Evolutionary conservation across 345 rosid genomes (phyloP).

Genomic region (Lepidium aucheri): DNA sequence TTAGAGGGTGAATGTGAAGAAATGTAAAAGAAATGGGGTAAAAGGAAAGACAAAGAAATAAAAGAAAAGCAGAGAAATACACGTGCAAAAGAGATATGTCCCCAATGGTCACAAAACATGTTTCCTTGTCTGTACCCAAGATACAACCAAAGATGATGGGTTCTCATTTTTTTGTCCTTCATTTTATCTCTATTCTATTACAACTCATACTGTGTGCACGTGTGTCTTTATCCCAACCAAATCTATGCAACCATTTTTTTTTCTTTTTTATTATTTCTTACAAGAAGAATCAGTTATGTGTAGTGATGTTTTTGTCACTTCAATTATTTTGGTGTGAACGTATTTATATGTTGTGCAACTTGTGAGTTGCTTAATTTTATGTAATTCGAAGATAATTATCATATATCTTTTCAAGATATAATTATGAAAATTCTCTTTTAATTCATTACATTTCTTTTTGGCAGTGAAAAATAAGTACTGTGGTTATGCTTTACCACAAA

Average conservation of each 20-base stretch:
- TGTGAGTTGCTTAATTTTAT: not conserved
- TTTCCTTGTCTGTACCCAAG: constrained; percentile 22
- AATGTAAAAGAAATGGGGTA: not conserved
- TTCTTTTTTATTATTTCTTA: not conserved
- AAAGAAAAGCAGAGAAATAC: constrained; percentile 18
- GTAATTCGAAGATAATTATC: not conserved
- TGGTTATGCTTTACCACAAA: not conserved
- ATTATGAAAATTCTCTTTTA: not conserved
- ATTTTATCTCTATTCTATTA: constrained; percentile 11
- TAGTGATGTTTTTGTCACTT: not conserved
- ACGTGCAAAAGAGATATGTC: constrained; percentile 31
- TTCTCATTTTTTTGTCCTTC: constrained; percentile 8
- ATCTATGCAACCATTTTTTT: constrained; percentile 1
- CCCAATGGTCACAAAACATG: constrained; percentile 29
- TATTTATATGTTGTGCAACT: not conserved
- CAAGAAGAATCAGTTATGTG: too few relatives aligned
- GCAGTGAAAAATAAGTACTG: not conserved
- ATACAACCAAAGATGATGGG: constrained; percentile 28
- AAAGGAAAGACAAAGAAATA: not conserved
- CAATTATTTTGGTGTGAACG: not conserved
- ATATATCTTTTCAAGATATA: not conserved
- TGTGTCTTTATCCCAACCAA: constrained; percentile 18
- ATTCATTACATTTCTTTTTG: not conserved
- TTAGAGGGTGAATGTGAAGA: constrained; percentile 15
- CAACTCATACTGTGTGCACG: constrained; percentile 28